phyloP scores from a whole-genome alignment of 768 basidiomycete species.

The Leucocoprinus sp. region DNA sequence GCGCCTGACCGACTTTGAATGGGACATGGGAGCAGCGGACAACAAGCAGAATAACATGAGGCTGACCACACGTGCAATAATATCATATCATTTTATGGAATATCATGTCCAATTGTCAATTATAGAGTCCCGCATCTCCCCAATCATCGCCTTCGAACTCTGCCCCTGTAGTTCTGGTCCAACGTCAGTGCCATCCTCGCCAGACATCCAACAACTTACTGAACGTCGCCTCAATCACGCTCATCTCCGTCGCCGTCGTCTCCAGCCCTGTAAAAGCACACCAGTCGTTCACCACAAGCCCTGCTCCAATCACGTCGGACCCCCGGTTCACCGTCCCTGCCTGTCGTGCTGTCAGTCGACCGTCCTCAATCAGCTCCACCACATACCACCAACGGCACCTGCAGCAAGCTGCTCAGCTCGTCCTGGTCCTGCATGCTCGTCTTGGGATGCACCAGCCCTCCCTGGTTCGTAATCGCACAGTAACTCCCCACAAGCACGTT shows the following conservation, averaged over 20 bases:
- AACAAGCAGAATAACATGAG: conserved; percentile 9
- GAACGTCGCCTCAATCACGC: conserved; percentile 96
- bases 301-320: conserved; percentile 96
- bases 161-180: conserved; percentile 78
- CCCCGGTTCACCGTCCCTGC: conserved; percentile 98
- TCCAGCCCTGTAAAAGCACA: conserved; percentile 98
- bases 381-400: conserved; percentile 90
- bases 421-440: conserved; percentile 97
- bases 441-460: conserved; percentile 95
- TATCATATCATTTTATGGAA: not conserved
- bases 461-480: conserved; percentile 92
- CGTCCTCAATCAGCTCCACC: not conserved
- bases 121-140: conserved; percentile 85
- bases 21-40: too few species aligned
- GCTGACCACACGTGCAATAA: conserved; percentile 10
- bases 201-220: conserved; percentile 46
- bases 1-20: conserved; percentile 39
- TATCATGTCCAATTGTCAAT: conserved; percentile 86
- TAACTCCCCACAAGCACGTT: conserved; percentile 97
- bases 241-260: conserved; percentile 98
- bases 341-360: conserved; percentile 28
- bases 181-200: conserved; percentile 1
- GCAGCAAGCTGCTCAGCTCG: conserved; percentile 87
- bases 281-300: conserved; percentile 98
- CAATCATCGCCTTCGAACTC: conserved; percentile 72